Base-by-base conservation (phyloP, 2,329 filamentous ascomycete genomes). In the Pseudopithomyces chartarum region DNA sequence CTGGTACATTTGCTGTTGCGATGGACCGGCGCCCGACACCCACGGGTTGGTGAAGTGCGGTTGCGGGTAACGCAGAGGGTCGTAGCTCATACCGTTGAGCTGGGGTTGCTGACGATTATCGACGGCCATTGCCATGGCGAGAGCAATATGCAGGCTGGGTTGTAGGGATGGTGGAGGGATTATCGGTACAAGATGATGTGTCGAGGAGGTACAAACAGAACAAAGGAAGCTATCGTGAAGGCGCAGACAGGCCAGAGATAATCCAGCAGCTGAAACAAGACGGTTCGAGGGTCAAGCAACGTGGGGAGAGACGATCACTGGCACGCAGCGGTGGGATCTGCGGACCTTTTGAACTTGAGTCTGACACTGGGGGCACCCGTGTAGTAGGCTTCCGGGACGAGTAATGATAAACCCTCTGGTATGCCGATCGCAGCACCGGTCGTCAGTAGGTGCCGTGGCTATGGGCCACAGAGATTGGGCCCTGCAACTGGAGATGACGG, bases 21-120 rank as follows among this genome's bases (percentile, higher is more conserved):
- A 82, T 72, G 81, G 79, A 60, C 74, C 79, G 58, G 87, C 81
- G 45, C 83, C 84, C 55, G 90, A 85, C 46, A 82, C 82, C 93
- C 93, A 97, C 40, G 92, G 92, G 77, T 97, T 95, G 70, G 90
- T 92, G 81, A 97, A 97, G 63, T 95, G 90, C 63, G 90, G 87
- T 62, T 65, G 64, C 65, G 81, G 78, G 78, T 91, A 92, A 67
- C 90, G 87, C 83, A 92, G 87, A 76, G 86, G 84, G 76, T 94
- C 91, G 82, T 94, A 95, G 77, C 86, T 87, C 81, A 96, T 84
- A 59, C 71, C 79, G 75, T 84, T 85, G 85, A 90, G 80, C 87
- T 77, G 77, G 63, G 73, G 65, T 66, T 82, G 91, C 80, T 94
- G 92, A 78, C 92, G 90, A 72, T 87, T 87, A 81, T 97, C 92